Evolutionary conservation across 75 land plant species (phyloP), one percentile per base, ranked within the genome.

Genomic region (Cunninghamia lanceolata): DNA sequence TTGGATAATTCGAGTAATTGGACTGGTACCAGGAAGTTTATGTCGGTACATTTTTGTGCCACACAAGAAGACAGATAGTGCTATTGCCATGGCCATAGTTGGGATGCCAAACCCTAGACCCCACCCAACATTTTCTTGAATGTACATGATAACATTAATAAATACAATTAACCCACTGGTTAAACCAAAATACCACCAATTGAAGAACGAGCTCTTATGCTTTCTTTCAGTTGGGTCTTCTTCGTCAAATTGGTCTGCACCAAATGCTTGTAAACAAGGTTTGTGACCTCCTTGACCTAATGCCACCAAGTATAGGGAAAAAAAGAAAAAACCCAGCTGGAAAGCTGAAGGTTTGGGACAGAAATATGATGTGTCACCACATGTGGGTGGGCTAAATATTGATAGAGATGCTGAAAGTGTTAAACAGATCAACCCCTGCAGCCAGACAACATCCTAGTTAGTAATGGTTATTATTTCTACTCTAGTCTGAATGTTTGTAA

Each of bases 391-490:
- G 3, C 84, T n/a, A 83, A 85, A 56, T 13, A 87, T 71, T 38
- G 88, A 32, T 3, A 89, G 87, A 36, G 82, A 63, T 25, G 93
- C 87, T 1, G 93, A 93, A 4, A 93, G 46, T 30, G 93, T 84
- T 54, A 93, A 52, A 43, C 88, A 50, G 36, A 84, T 68, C 39
- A 92, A 89, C 9, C 89, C 93, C 93, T 92, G 92, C 73, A 87
- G 40, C 66, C 66, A 83, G 35, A 30, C 40, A 54, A 16, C 25
- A 34, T 53, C 47, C 54, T 53, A 52, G 63, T 36, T 25, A 46
- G 19, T 54, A 52, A 35, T 21, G 32, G 5, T 82, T 15, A 47
- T 32, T 30, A 13, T 82, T 82, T 43, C 30, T 40, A 39, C 42
- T 77, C 0, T 25, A 25, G 2, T 63, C 6, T 8, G 28, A 77